These are phyloP conservation scores for Desmodesmus armatus DNA, from an alignment of 139 green algal species.

Conservation along the genomic window DNA sequence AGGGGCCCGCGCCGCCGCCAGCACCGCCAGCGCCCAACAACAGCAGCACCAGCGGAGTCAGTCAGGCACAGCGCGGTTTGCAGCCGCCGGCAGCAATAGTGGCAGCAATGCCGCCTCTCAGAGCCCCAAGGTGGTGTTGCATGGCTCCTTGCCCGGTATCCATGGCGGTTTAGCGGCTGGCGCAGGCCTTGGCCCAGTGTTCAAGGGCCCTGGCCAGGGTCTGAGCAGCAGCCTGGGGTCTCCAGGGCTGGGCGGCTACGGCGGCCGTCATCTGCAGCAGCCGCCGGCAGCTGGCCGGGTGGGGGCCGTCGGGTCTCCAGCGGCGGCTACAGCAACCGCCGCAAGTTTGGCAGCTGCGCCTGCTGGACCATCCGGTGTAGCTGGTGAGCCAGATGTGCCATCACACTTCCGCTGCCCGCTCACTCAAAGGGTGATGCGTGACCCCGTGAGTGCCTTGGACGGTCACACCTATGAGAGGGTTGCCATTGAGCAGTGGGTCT, in stretches of 20 bases:
- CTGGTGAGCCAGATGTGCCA: slow-evolving; percentile 28
- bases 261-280: background rate
- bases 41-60: background rate
- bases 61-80: background rate
- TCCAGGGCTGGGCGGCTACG: no score
- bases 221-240: no score
- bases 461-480: slow-evolving; percentile 63
- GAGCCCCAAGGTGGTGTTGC: no score
- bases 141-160: no score
- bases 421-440: slow-evolving; percentile 51
- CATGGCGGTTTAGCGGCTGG: no score
- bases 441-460: slow-evolving; percentile 62
- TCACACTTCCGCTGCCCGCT: slow-evolving; percentile 48
- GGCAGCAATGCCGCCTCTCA: background rate
- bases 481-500: slow-evolving; percentile 59
- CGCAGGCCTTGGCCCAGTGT: no score
- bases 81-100: slow-evolving; percentile 9
- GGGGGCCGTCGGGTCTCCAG: background rate
- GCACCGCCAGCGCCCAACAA: no score
- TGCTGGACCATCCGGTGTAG: slow-evolving; percentile 4
- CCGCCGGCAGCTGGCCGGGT: background rate
- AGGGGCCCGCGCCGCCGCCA: no score
- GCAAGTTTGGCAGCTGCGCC: background rate
- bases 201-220: no score
- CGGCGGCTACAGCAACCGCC: background rate